Evolutionary conservation across 306 rosid genomes (phyloP).

Genomic region (Gastrolobium villosum): DNA sequence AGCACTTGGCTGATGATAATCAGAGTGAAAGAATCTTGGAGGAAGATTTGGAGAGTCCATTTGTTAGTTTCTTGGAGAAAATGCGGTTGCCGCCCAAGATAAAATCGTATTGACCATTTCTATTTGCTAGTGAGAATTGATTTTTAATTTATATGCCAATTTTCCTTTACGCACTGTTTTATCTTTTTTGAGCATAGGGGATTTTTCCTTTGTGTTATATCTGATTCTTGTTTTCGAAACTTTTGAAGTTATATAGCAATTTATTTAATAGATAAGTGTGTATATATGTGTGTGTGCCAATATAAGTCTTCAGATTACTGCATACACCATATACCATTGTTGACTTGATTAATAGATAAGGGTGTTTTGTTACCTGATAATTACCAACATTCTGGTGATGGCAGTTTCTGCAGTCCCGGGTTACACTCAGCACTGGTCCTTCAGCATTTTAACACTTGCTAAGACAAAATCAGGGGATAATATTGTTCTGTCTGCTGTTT

Average conservation of each 20-base stretch:
- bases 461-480: slow-evolving; percentile 1
- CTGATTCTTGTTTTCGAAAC: slow-evolving; percentile 9
- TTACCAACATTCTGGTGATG: not conserved
- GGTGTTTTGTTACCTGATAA: slow-evolving; percentile 19
- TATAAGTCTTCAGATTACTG: slow-evolving; percentile 14
- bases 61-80: slow-evolving; percentile 75
- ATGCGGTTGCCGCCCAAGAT: slow-evolving; percentile 84
- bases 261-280: not conserved
- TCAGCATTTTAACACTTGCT: not conserved
- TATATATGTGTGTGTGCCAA: not conserved
- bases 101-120: slow-evolving; percentile 78
- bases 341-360: slow-evolving; percentile 22
- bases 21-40: slow-evolving; percentile 60
- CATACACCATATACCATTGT: not conserved
- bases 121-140: slow-evolving; percentile 59
- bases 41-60: slow-evolving; percentile 85
- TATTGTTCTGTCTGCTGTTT: not conserved
- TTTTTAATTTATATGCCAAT: slow-evolving; percentile 31
- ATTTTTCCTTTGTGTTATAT: slow-evolving; percentile 10
- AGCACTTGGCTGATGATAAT: slow-evolving; percentile 59
- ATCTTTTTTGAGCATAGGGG: not conserved
- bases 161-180: not conserved
- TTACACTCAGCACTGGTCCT: slow-evolving; percentile 18
- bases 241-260: not conserved
- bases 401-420: slow-evolving; percentile 1